Base-by-base conservation (phyloP, 352 stramenopile species). In the Phytophthora uliginosa region DNA sequence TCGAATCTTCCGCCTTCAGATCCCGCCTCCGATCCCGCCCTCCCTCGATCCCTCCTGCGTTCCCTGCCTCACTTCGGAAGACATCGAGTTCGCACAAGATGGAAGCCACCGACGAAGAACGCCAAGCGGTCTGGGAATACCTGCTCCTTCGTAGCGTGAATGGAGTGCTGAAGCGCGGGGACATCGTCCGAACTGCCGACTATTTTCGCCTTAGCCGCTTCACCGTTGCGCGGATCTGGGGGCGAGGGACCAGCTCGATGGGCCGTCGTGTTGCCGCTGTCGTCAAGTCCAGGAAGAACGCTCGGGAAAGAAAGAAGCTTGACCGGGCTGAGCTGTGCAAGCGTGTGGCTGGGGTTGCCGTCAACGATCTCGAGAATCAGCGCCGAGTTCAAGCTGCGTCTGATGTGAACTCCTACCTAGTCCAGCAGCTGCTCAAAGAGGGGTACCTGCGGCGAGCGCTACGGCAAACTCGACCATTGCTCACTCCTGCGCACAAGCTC, bases 371-470 rank as follows among this genome's bases (percentile, higher is more conserved):
- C 5, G 38, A 56, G 12, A 56, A 55, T 26, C 52, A 69, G 17
- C 38, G 61, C 4, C 28, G 4, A 1, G 28, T 56, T 7, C 24
- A 69, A 18, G 9, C 24, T 9, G 48, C 33, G 1, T 36, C 59
- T 17, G 17, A 0, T 9, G 7, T 42, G 0, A 59, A 13, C 34
- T 12, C 48, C 7, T 59, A 66, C 24, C 12, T 66, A 1, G 17
- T 66, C 22, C 22, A 61, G n/a, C 61, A 34, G 7, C 38, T 69
- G n/a, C 33, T 50, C 0, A 50, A 60, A 18, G 61, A 69, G 20
- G 61, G 38, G 7, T 69, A 62, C 24, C 17, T 69, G 4, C 24
- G 52, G 5, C 61, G 61, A 1, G 38, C 61, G 9, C 26, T 69
- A 10, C 6, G 51, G 2, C 51, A 51, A 56, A 62, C 61, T 8